A percentile compares a stretch with the other conserved stretches of the same genome.
Conservation (phyloP, 768 basidiomycete genomes). For the Cystofilobasidium capitatum region DNA sequence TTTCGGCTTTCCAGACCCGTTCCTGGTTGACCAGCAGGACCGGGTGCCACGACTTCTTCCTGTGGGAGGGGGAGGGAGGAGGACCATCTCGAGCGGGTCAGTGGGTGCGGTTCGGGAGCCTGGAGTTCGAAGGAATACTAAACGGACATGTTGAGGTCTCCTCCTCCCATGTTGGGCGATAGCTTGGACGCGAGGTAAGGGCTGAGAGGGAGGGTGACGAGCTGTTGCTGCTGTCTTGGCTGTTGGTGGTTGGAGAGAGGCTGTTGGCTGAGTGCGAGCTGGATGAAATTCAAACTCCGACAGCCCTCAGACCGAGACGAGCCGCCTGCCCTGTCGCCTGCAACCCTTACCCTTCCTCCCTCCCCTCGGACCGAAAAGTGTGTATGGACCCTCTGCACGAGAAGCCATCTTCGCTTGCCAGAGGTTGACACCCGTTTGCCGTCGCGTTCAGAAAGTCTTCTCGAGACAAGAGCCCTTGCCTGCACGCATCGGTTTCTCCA, state of each 20-base stretch:
- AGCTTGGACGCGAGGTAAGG: background rate
- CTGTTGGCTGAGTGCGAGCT: background rate
- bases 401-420: background rate
- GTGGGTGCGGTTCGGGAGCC: background rate
- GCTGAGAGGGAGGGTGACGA: background rate
- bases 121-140: background rate
- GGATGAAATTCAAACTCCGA: too few relatives aligned
- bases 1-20: conserved; percentile 91
- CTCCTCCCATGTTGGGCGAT: conserved; percentile 81
- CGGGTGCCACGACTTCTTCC: conserved; percentile 85
- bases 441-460: too few relatives aligned
- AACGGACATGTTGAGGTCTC: conserved; percentile 92
- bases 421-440: background rate
- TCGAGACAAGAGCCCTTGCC: too few relatives aligned
- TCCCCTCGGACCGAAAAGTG: conserved; percentile 13
- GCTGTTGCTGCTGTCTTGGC: background rate
- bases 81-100: background rate
- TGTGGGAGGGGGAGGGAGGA: conserved; percentile 17
- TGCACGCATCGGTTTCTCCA: background rate
- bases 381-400: background rate
- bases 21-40: conserved; percentile 53
- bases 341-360: background rate
- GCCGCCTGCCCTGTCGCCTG: background rate
- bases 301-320: background rate
- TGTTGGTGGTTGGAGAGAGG: background rate